phyloP scores from a whole-genome alignment of 495 filamentous ascomycete genomes.

The Cairneyella variabilis region DNA sequence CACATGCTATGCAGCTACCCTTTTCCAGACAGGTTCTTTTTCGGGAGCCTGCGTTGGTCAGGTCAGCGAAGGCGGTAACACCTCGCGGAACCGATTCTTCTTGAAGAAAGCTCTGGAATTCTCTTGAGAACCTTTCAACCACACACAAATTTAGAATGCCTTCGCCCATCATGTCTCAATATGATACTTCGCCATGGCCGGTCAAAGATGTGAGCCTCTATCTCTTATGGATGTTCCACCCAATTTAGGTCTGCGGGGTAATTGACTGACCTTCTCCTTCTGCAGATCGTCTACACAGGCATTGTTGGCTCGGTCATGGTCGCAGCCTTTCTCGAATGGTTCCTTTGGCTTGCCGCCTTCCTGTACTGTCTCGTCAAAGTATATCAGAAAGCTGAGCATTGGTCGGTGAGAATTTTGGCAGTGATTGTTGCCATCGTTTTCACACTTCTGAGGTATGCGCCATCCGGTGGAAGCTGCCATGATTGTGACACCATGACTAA shows the following conservation, averaged over 20 bases:
- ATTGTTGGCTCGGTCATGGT: constrained; percentile 82
- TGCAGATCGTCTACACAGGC: constrained; percentile 73
- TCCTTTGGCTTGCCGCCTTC: constrained; percentile 89
- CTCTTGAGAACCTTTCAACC: background rate
- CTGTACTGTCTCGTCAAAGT: constrained; percentile 88
- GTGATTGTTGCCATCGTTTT: constrained; percentile 73
- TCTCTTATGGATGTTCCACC: background rate
- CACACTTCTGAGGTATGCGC: constrained; percentile 63
- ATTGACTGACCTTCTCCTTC: constrained; percentile 18
- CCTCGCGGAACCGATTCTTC: background rate
- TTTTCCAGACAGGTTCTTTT: constrained; percentile 1
- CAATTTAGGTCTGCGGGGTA: background rate
- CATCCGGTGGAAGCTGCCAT: background rate
- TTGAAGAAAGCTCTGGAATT: background rate
- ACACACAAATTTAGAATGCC: background rate
- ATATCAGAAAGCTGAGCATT: constrained; percentile 84
- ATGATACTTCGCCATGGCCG: constrained; percentile 50
- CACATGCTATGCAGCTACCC: constrained; percentile 21
- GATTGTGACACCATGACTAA: constrained; percentile 5
- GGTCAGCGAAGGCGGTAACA: background rate
- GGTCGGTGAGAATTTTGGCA: constrained; percentile 73
- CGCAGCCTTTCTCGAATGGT: constrained; percentile 87
- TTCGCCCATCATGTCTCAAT: constrained; percentile 33
- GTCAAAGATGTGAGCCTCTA: constrained; percentile 56
- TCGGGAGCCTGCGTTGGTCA: constrained; percentile 14